Conservation (phyloP, 1,284 basidiomycete species). For the Tylopilus sp. region DNA sequence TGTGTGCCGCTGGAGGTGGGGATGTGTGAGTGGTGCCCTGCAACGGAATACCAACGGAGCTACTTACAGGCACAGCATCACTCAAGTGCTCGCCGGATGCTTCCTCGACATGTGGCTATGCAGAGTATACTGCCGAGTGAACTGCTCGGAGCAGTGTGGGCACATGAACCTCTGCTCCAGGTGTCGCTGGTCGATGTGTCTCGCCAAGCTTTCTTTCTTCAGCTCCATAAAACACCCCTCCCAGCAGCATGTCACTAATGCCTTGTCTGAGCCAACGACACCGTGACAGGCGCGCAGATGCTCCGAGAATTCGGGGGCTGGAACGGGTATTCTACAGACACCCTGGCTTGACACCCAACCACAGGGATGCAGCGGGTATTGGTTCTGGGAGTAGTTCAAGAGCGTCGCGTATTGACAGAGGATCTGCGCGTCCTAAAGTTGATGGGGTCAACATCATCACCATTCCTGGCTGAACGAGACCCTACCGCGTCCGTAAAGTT, state of each 20-base stretch:
- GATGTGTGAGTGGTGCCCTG: slow-evolving; percentile 4
- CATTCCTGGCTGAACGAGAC: background rate
- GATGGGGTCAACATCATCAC: slow-evolving; percentile 3
- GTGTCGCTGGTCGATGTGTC: slow-evolving; percentile 30
- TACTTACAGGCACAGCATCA: slow-evolving; percentile 11
- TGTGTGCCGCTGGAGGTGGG: too few species aligned
- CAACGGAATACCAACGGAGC: background rate
- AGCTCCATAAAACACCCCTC: slow-evolving; percentile 13
- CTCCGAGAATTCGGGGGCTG: slow-evolving; percentile 16
- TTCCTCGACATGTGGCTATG: slow-evolving; percentile 14
- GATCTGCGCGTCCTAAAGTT: slow-evolving; percentile 7
- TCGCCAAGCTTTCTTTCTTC: slow-evolving; percentile 30
- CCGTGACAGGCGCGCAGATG: slow-evolving; percentile 26
- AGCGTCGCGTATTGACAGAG: slow-evolving; percentile 2
- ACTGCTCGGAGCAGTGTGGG: slow-evolving; percentile 17
- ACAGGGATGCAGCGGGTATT: slow-evolving; percentile 14
- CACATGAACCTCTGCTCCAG: slow-evolving; percentile 21
- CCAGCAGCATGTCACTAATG: slow-evolving; percentile 18
- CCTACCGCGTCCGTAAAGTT: slow-evolving; percentile 21
- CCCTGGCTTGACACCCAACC: slow-evolving; percentile 6
- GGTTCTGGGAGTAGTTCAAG: slow-evolving; percentile 3
- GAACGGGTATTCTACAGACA: slow-evolving; percentile 9
- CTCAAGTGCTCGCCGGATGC: slow-evolving; percentile 4
- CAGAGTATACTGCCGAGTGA: slow-evolving; percentile 30
- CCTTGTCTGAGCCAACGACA: slow-evolving; percentile 17